phyloP scores from a whole-genome alignment of 129 eudicot genomes.

The Erigeron canadensis region DNA sequence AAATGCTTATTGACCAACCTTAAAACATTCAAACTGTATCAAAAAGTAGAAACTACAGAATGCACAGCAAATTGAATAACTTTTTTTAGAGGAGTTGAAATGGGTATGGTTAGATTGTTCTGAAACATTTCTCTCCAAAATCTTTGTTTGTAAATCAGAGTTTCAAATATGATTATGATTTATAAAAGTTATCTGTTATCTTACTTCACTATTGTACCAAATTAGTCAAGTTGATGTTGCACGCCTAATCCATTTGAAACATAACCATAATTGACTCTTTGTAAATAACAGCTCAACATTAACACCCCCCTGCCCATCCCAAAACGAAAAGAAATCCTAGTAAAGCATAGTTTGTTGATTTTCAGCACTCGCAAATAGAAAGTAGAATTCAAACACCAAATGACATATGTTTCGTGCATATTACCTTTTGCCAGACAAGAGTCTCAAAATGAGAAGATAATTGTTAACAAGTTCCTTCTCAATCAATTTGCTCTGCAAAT shows the following conservation, averaged over 20 bases:
- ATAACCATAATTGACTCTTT: too few species aligned
- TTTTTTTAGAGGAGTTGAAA: neutral
- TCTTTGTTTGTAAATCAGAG: neutral
- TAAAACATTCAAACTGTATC: slow-evolving; percentile 5
- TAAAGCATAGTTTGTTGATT: neutral
- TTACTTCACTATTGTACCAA: too few species aligned
- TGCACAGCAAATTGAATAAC: neutral
- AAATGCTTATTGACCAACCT: slow-evolving; percentile 17
- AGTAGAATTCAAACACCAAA: too few species aligned
- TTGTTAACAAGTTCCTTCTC: neutral
- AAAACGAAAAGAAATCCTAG: too few species aligned
- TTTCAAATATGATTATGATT: too few species aligned
- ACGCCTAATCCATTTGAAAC: too few species aligned
- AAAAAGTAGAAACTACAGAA: neutral
- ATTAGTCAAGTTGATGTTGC: too few species aligned
- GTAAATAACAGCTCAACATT: too few species aligned
- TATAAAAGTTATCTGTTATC: too few species aligned
- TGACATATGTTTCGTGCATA: neutral
- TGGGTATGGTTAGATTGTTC: neutral
- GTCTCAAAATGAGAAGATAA: neutral
- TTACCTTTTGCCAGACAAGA: neutral
- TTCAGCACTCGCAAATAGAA: neutral
- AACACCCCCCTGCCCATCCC: too few species aligned
- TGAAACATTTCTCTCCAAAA: neutral
- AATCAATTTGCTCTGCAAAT: neutral